A percentile compares a stretch with the other conserved stretches of the same genome.
These are phyloP conservation scores for Mantamonas sphyraenae DNA, from an alignment of 78 protist genomes.

Conservation along the genomic window DNA sequence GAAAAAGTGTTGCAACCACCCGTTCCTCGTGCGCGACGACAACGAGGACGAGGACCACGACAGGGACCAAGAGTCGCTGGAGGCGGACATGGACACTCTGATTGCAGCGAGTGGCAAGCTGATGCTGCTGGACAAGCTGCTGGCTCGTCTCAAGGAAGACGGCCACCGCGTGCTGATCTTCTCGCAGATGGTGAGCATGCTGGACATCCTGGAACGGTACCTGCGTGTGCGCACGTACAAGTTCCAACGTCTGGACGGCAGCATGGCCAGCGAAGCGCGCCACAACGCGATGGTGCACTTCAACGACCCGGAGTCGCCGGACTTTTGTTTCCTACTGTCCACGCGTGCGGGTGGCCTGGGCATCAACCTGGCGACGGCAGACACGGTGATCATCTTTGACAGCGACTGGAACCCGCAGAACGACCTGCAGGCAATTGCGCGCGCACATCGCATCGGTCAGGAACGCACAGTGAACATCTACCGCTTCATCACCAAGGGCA, in stretches of 20 bases:
- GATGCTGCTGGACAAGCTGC: conserved; percentile 76
- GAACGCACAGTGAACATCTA: conserved; percentile 80
- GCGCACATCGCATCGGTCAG: conserved; percentile 96
- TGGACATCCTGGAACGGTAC: neutral
- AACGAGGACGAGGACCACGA: conserved; percentile 10
- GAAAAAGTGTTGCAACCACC: conserved; percentile 92
- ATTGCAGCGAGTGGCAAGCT: conserved; percentile 63
- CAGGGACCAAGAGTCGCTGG: neutral
- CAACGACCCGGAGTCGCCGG: conserved; percentile 56
- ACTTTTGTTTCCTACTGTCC: conserved; percentile 83
- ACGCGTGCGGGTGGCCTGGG: conserved; percentile 86
- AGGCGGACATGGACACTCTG: conserved; percentile 22
- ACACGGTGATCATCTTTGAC: conserved; percentile 81
- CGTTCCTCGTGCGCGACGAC: conserved; percentile 45
- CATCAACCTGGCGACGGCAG: no score
- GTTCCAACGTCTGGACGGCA: conserved; percentile 86
- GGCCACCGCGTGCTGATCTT: conserved; percentile 91
- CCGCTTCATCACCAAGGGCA: conserved; percentile 57
- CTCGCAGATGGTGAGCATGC: conserved; percentile 68
- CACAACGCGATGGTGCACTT: conserved; percentile 85
- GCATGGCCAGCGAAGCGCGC: conserved; percentile 50
- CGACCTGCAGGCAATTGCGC: conserved; percentile 75
- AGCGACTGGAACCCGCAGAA: conserved; percentile 77
- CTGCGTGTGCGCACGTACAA: neutral
- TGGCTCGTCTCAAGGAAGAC: conserved; percentile 48